Evolutionary conservation across 768 basidiomycete species (phyloP).

Genomic region (Collybia mongolica): DNA sequence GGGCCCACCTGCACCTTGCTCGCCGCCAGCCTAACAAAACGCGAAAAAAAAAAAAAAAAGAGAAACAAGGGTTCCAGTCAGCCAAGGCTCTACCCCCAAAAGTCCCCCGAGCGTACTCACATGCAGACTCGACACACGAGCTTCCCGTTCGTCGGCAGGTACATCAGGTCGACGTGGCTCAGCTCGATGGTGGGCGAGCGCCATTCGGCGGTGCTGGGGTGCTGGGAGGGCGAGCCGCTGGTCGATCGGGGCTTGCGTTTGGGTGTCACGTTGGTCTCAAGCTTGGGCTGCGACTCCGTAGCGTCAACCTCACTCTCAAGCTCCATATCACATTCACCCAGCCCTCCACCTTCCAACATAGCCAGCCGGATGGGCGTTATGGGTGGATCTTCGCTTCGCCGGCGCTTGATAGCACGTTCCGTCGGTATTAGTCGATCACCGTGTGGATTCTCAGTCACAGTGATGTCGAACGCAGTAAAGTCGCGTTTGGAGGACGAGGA

Average conservation of each 20-base stretch:
- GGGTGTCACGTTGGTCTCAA: neutral
- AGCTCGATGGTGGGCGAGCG: conserved; percentile 15
- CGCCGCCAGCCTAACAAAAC: neutral
- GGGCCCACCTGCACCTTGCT: conserved; percentile 4
- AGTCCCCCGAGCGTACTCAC: conserved; percentile 26
- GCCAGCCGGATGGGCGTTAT: neutral
- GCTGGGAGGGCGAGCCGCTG: neutral
- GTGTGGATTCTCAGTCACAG: conserved; percentile 1
- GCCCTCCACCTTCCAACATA: neutral
- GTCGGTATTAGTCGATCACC: neutral
- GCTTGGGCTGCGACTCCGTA: neutral
- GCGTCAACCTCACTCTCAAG: neutral
- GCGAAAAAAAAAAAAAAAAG: conserved; percentile 1
- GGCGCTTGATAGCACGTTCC: neutral
- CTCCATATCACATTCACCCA: neutral
- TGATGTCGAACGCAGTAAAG: conserved; percentile 6
- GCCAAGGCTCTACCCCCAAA: no score
- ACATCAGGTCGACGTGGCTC: conserved; percentile 38
- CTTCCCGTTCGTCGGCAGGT: conserved; percentile 22
- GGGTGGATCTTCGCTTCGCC: neutral
- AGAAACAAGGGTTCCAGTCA: no score
- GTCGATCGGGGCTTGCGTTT: neutral
- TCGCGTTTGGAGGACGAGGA: neutral
- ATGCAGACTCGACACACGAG: conserved; percentile 38
- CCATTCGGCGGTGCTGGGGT: neutral